These are phyloP conservation scores for Candida odintsovae DNA, from an alignment of 805 yeast species.

Conservation along the genomic window DNA sequence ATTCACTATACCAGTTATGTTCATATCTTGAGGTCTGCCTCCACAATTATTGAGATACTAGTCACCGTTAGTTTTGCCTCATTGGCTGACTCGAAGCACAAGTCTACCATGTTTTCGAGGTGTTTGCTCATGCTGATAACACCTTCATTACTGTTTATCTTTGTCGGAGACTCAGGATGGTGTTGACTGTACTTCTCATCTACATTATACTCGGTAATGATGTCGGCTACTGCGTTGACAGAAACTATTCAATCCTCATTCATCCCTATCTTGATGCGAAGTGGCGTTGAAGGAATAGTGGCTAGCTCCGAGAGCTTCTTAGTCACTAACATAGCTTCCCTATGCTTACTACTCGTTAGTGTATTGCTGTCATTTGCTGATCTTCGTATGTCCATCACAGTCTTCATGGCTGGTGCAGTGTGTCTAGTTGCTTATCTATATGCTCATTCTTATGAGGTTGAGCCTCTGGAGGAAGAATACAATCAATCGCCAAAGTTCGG, in stretches of 20 bases:
- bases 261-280: neutral
- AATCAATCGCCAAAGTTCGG: neutral
- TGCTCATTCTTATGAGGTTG: neutral
- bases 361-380: neutral
- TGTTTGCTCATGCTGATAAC: neutral
- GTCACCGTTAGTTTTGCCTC: neutral
- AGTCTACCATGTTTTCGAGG: neutral
- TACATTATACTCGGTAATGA: neutral
- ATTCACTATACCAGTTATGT: neutral
- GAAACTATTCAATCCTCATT: conserved; percentile 1
- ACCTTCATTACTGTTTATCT: neutral
- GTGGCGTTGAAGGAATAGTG: neutral
- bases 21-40: neutral
- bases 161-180: neutral
- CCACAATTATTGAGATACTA: neutral
- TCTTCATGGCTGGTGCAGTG: neutral
- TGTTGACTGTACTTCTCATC: neutral
- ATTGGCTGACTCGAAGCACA: neutral
- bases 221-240: neutral
- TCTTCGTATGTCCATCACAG: neutral
- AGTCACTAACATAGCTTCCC: neutral
- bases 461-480: neutral
- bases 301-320: conserved; percentile 1
- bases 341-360: neutral
- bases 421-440: neutral